Base-by-base conservation (phyloP, 108 stramenopile genomes). In the Cyclotella atomus region DNA sequence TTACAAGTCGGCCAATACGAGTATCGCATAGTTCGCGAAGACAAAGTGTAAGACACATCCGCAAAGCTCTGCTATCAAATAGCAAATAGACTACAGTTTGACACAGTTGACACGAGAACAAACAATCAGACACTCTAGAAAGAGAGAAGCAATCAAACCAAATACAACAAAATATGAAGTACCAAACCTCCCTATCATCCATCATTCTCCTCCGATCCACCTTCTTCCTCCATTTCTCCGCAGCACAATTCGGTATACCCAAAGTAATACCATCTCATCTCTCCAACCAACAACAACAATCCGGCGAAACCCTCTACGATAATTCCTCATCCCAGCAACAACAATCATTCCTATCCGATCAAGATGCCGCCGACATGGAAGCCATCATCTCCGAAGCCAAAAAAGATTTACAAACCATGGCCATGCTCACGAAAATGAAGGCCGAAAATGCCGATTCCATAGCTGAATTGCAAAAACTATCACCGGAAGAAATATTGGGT, bases 361-460 rank as follows among this genome's bases (percentile, higher is more conserved):
- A 88, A 43, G 89, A 91, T 75, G 89, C 89, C 10, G 61, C 84
- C 0, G 76, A 85, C 36, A 85, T 91, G 60, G 73, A 76, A 28
- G 64, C 71, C 19, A 46, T 91, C 12, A 59, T 91, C 23, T 64
- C 82, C 8, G 71, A 74, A 20, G 83, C 85, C 7, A 81, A 59
- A 49, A 60, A 65, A 30, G 90, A 91, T 68, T 34, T 75, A 0
- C 81, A 89, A 62, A 88, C 86, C 10, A 77, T 81, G 68, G 63
- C 71, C 35, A 73, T 91, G 76, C 43, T 91, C 4, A 69, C 76
- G 0, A 76, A 81, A 50, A 60, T 89, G 76, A 84, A 77, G 71
- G 30, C 62, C 12, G 83, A 82, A 9, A 82, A 74, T 17, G 27
- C 44, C 34, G 65, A 79, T 10, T 27, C 49, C 16, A 50, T 80